Conservation (phyloP, 768 basidiomycete genomes). For the Fistulinella prunicolor region DNA sequence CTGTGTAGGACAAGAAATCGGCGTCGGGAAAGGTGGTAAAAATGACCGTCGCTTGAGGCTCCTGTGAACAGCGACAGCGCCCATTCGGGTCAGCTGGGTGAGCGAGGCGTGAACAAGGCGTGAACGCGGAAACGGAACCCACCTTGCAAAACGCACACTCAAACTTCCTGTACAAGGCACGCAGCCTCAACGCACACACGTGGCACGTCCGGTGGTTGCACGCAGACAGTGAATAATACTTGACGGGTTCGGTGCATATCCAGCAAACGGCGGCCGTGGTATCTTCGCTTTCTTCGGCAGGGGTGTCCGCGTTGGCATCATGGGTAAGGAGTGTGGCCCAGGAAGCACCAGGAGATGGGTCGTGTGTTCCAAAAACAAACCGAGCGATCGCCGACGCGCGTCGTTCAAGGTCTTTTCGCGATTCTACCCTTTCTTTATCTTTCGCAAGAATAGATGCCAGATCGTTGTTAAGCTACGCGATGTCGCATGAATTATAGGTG, state of each 20-base stretch:
- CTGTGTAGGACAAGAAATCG: conserved; percentile 56
- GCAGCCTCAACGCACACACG: conserved; percentile 82
- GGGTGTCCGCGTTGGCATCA: neutral
- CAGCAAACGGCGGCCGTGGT: conserved; percentile 59
- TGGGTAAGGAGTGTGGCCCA: too few species aligned
- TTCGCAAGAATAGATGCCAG: too few species aligned
- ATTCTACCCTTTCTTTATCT: too few species aligned
- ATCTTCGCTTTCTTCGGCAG: conserved; percentile 35
- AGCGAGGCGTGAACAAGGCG: too few species aligned
- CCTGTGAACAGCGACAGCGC: conserved; percentile 38
- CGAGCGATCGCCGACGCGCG: too few species aligned
- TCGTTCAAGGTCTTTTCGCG: too few species aligned
- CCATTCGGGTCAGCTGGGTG: too few species aligned
- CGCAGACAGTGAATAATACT: conserved; percentile 81
- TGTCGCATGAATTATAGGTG: too few species aligned
- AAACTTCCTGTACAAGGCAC: conserved; percentile 89
- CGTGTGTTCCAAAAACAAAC: too few species aligned
- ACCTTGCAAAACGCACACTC: conserved; percentile 98
- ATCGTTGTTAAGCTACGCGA: too few species aligned
- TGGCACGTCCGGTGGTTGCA: conserved; percentile 97
- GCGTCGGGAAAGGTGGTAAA: conserved; percentile 68
- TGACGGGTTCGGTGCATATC: conserved; percentile 94
- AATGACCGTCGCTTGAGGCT: conserved; percentile 69
- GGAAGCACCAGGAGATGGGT: too few species aligned
- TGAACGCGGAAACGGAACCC: neutral